Conservation (phyloP, 2,329 filamentous ascomycete species). For the Fusarium neocosmosporiellum region DNA sequence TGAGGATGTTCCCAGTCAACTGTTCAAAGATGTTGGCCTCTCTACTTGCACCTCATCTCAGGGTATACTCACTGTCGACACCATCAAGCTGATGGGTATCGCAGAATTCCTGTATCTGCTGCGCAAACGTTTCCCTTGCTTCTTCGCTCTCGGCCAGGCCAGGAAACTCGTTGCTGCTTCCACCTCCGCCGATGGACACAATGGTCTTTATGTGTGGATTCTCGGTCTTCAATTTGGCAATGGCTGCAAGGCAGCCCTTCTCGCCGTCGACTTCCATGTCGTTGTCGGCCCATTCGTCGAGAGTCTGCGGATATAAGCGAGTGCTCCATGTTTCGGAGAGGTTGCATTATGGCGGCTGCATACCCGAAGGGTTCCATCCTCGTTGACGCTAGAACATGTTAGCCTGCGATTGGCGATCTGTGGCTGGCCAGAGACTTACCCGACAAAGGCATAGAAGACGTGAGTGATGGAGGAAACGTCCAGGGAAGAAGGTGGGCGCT, state of each 20-base stretch:
- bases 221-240: constrained; percentile 67
- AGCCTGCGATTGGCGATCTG: constrained; percentile 2
- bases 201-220: constrained; percentile 68
- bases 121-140: constrained; percentile 65
- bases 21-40: constrained; percentile 39
- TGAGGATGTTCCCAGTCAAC: constrained; percentile 78
- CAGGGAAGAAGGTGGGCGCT: constrained; percentile 68
- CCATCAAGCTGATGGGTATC: constrained; percentile 70
- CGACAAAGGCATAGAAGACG: constrained; percentile 74
- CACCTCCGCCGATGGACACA: constrained; percentile 73
- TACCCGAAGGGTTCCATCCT: constrained; percentile 55
- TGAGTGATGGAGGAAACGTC: constrained; percentile 69
- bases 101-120: constrained; percentile 64
- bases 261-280: constrained; percentile 69
- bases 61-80: constrained; percentile 64
- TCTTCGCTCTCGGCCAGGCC: constrained; percentile 61
- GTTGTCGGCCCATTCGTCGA: constrained; percentile 73
- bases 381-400: constrained; percentile 46
- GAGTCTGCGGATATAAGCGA: constrained; percentile 43
- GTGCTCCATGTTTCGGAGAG: not conserved
- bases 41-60: not conserved
- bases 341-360: constrained; percentile 1
- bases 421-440: constrained; percentile 40
- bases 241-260: constrained; percentile 69
- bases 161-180: constrained; percentile 71